Evolutionary conservation across 2,329 filamentous ascomycete species (phyloP).

Genomic region (Elsinoe perseae): DNA sequence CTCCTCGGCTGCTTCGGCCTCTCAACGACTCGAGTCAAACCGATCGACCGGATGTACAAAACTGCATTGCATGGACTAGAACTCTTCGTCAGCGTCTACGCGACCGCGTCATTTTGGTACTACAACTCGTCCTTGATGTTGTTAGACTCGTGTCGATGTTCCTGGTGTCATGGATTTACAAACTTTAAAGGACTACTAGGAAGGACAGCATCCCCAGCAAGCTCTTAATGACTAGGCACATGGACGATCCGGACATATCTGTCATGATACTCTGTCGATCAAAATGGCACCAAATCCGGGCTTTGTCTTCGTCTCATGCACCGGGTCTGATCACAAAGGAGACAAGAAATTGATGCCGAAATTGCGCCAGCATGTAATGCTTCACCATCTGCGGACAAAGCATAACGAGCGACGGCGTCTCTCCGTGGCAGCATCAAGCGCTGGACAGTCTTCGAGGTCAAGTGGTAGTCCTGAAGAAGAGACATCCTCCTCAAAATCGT

Average conservation of each 20-base stretch:
- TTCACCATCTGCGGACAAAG: constrained; percentile 3
- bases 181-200: no score
- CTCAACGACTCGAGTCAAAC: neutral
- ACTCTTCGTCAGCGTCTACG: neutral
- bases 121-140: neutral
- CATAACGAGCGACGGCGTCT: neutral
- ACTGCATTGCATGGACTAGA: neutral
- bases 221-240: neutral
- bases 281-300: constrained; percentile 8
- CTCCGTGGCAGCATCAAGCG: neutral
- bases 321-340: constrained; percentile 2
- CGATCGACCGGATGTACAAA: neutral
- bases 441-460: neutral
- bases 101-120: neutral
- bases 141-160: no score
- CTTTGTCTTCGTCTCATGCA: constrained; percentile 3
- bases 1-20: neutral
- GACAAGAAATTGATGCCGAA: constrained; percentile 11
- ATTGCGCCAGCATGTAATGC: constrained; percentile 8
- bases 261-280: neutral
- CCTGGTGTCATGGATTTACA: no score
- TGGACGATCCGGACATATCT: neutral
- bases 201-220: no score
- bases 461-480: neutral
- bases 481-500: neutral